These are phyloP conservation scores for Vararia minispora DNA, from an alignment of 768 basidiomycete genomes.

Conservation along the genomic window DNA sequence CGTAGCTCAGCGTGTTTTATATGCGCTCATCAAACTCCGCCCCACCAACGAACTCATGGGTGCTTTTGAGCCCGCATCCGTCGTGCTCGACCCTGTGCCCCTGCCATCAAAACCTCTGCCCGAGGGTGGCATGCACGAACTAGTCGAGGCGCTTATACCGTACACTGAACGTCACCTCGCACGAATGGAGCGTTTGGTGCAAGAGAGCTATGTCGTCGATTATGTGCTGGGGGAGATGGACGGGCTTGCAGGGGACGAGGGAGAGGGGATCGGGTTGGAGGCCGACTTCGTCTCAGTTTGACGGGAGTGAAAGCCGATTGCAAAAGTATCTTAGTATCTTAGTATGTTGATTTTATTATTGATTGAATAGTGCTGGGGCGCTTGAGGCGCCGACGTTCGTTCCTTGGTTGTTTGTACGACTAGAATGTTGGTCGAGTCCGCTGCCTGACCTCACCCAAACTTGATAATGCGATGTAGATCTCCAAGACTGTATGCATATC, in stretches of 20 bases:
- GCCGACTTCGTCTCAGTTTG: no score
- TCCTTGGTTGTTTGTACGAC: no score
- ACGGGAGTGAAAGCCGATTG: no score
- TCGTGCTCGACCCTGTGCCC: constrained; percentile 11
- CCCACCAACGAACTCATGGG: constrained; percentile 61
- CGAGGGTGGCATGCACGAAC: constrained; percentile 41
- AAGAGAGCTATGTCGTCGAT: constrained; percentile 95
- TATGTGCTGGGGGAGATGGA: constrained; percentile 85
- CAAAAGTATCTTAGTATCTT: no score
- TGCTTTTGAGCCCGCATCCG: constrained; percentile 34
- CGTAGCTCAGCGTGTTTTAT: constrained; percentile 76
- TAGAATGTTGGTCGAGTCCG: no score
- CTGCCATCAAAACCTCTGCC: no score
- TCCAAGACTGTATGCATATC: no score
- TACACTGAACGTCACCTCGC: constrained; percentile 91
- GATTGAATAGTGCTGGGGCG: no score
- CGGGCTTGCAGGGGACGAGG: constrained; percentile 31
- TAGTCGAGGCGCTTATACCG: constrained; percentile 80
- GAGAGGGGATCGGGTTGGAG: constrained; percentile 16
- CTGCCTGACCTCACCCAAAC: no score
- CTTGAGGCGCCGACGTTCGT: no score
- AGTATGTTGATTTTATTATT: no score
- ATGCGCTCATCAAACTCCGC: constrained; percentile 70
- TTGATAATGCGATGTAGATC: no score
- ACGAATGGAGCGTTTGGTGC: constrained; percentile 75